Conservation (phyloP, 768 basidiomycete genomes). For the Tulasnella sp. region DNA sequence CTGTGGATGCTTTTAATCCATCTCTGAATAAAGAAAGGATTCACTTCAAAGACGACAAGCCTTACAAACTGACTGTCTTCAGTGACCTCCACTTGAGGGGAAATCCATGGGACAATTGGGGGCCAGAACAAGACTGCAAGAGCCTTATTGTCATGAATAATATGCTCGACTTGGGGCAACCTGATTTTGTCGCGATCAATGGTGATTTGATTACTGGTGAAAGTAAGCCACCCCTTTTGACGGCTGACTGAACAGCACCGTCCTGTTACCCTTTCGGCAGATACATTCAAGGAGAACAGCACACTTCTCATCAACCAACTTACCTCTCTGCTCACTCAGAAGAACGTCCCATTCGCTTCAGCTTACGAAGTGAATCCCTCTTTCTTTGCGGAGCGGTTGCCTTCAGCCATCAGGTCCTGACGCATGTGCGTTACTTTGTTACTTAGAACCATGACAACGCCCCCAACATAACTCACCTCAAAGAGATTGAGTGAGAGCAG, state of each 20-base stretch:
- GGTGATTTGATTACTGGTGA: conserved; percentile 71
- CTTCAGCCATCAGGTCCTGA: background rate
- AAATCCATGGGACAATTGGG: conserved; percentile 54
- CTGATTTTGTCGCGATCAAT: conserved; percentile 65
- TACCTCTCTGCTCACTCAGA: conserved; percentile 50
- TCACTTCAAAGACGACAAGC: conserved; percentile 48
- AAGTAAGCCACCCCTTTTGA: conserved; percentile 34
- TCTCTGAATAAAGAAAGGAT: conserved; percentile 45
- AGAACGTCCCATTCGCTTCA: conserved; percentile 56
- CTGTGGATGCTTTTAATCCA: conserved; percentile 31
- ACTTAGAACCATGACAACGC: conserved; percentile 68
- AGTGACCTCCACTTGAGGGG: conserved; percentile 72
- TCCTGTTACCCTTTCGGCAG: conserved; percentile 16
- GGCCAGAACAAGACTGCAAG: conserved; percentile 57
- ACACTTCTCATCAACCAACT: conserved; percentile 59
- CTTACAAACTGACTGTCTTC: conserved; percentile 65
- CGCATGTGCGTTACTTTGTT: background rate
- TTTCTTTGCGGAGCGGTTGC: background rate
- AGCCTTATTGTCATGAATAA: conserved; percentile 51
- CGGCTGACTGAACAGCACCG: background rate
- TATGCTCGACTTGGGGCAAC: conserved; percentile 51
- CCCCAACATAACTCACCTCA: conserved; percentile 59
- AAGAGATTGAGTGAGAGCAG: conserved; percentile 59
- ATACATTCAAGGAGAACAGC: conserved; percentile 50
- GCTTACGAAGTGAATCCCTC: conserved; percentile 51